These are phyloP conservation scores for Hyaloperonospora arabidopsidis DNA, from an alignment of 352 stramenopile genomes.

Conservation along the genomic window DNA sequence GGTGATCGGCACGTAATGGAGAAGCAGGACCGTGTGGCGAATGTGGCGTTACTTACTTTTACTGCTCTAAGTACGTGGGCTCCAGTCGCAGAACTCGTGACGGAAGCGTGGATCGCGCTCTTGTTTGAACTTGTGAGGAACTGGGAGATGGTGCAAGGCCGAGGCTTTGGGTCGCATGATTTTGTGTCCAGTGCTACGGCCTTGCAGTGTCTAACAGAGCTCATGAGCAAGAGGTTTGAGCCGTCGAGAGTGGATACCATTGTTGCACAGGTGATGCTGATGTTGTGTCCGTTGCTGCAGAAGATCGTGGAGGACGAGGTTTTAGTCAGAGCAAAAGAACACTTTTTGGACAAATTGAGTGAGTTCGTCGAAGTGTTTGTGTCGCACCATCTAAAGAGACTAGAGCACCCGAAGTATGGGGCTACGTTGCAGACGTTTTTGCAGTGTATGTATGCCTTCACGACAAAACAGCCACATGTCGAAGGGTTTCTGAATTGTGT, in stretches of 20 bases:
- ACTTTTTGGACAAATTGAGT: conserved; percentile 70
- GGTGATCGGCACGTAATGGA: conserved; percentile 10
- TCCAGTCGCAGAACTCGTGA: conserved; percentile 45
- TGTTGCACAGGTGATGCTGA: conserved; percentile 47
- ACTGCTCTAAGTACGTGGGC: conserved; percentile 47
- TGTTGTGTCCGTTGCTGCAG: conserved; percentile 52
- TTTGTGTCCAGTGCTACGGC: conserved; percentile 44
- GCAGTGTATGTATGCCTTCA: conserved; percentile 53
- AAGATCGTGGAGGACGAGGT: conserved; percentile 50
- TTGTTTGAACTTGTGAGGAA: conserved; percentile 50
- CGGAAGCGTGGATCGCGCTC: conserved; percentile 47
- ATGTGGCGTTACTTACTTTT: conserved; percentile 47
- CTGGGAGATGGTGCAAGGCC: conserved; percentile 19
- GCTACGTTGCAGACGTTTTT: conserved; percentile 46
- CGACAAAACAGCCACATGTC: conserved; percentile 61
- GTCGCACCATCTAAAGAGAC: conserved; percentile 62
- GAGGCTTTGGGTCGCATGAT: conserved; percentile 23
- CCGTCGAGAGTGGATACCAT: conserved; percentile 35
- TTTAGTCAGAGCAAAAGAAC: conserved; percentile 37
- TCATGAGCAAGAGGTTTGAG: conserved; percentile 60
- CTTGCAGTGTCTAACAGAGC: conserved; percentile 49
- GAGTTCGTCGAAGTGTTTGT: conserved; percentile 70
- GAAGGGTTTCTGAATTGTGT: conserved; percentile 74
- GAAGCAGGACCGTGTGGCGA: conserved; percentile 41
- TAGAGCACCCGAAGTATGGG: conserved; percentile 50